These are phyloP conservation scores for Sarocladium oryzae DNA, from an alignment of 2,329 filamentous ascomycete species.

Conservation along the genomic window DNA sequence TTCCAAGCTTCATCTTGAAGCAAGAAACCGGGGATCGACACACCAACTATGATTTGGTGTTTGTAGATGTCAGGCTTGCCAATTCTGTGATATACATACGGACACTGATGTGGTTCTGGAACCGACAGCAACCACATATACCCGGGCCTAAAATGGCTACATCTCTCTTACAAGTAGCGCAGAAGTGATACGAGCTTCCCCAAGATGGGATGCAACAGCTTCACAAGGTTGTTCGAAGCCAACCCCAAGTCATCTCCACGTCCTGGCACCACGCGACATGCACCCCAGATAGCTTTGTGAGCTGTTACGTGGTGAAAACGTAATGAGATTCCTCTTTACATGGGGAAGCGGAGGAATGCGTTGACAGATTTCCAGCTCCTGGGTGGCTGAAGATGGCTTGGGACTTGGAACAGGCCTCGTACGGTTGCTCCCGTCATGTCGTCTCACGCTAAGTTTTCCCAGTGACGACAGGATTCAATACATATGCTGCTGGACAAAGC, in stretches of 20 bases:
- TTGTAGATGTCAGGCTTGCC: not conserved
- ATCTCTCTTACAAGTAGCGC: too few relatives aligned
- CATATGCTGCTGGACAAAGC: too few relatives aligned
- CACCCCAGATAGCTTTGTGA: conserved; percentile 1
- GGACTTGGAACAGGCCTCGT: not conserved
- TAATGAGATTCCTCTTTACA: conserved; percentile 2
- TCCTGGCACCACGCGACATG: not conserved
- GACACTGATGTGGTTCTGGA: too few relatives aligned
- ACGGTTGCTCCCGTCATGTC: too few relatives aligned
- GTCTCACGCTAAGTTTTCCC: too few relatives aligned
- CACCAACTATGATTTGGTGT: not conserved
- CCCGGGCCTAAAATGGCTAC: not conserved
- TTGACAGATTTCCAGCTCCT: not conserved
- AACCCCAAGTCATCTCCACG: too few relatives aligned
- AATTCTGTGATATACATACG: not conserved
- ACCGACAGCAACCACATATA: not conserved
- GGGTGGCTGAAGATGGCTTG: not conserved
- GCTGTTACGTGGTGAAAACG: conserved; percentile 1
- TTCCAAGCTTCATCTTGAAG: not conserved
- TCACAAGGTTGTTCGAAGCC: too few relatives aligned
- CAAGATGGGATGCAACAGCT: too few relatives aligned
- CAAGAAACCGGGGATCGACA: not conserved
- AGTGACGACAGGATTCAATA: too few relatives aligned
- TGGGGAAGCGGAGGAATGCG: not conserved
- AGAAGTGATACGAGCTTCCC: too few relatives aligned